Conservation (phyloP, 306 rosid species). For the Prunus kanzakura region DNA sequence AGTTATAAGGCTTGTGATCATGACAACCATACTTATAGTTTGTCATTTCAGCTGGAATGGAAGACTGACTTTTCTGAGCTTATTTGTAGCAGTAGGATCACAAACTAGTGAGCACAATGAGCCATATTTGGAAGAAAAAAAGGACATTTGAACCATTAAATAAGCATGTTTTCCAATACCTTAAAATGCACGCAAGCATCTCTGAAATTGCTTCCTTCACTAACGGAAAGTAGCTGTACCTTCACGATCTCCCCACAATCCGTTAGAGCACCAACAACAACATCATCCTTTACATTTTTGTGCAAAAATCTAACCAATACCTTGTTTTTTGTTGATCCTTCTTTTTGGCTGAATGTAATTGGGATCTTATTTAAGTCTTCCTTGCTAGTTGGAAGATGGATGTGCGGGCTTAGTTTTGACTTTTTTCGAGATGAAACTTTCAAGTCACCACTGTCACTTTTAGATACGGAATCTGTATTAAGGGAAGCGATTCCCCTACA, state of each 20-base stretch:
- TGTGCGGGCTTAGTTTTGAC: background rate
- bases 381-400: background rate
- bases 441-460: background rate
- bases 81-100: background rate
- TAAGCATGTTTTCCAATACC: background rate
- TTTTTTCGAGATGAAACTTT: background rate
- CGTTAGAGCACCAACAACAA: background rate
- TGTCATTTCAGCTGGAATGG: background rate
- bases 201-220: conserved; percentile 19
- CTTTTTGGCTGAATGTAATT: background rate
- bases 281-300: background rate
- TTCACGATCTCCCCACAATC: conserved; percentile 7
- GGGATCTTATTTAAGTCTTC: background rate
- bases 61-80: background rate
- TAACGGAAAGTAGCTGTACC: conserved; percentile 5
- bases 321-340: conserved; percentile 8
- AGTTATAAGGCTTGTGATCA: background rate
- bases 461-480: background rate
- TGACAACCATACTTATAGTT: background rate
- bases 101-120: background rate
- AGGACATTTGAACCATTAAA: background rate
- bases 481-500: background rate
- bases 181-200: conserved; percentile 21
- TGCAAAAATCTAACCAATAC: conserved; percentile 22
- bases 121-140: background rate